Conservation (phyloP, 2,329 filamentous ascomycete species). For the Fusarium neocosmosporiellum region DNA sequence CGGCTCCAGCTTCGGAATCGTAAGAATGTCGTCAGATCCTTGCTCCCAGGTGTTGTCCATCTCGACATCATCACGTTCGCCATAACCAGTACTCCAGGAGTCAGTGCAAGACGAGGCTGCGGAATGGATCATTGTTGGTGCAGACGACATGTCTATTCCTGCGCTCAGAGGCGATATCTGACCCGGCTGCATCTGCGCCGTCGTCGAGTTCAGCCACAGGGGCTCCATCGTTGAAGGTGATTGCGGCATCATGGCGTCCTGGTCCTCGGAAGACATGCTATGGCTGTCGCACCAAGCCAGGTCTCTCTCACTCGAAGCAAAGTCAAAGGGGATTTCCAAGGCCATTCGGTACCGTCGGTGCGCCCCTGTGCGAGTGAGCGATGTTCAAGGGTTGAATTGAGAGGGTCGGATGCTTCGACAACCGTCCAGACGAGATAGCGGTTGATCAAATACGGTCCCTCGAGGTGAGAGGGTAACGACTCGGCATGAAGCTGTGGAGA, state of each 20-base stretch:
- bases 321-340: constrained; percentile 60
- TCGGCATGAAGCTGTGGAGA: constrained; percentile 43
- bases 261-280: constrained; percentile 57
- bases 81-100: constrained; percentile 57
- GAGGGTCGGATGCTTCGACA: constrained; percentile 10
- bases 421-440: constrained; percentile 24
- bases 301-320: constrained; percentile 55
- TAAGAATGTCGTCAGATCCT: constrained; percentile 56
- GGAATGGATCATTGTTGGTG: constrained; percentile 58
- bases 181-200: constrained; percentile 53
- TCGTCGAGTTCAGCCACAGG: constrained; percentile 43
- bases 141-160: constrained; percentile 57
- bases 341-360: constrained; percentile 48
- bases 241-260: constrained; percentile 42
- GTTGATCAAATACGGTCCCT: constrained; percentile 31
- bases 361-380: constrained; percentile 13
- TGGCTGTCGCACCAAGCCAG: constrained; percentile 59
- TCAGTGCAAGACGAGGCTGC: constrained; percentile 59
- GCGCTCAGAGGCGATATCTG: constrained; percentile 67
- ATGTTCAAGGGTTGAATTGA: constrained; percentile 16
- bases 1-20: constrained; percentile 68
- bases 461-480: constrained; percentile 34
- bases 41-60: constrained; percentile 61
- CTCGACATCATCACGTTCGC: constrained; percentile 52
- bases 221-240: constrained; percentile 49